phyloP scores from a whole-genome alignment of 768 basidiomycete genomes.

The Mycena pura region DNA sequence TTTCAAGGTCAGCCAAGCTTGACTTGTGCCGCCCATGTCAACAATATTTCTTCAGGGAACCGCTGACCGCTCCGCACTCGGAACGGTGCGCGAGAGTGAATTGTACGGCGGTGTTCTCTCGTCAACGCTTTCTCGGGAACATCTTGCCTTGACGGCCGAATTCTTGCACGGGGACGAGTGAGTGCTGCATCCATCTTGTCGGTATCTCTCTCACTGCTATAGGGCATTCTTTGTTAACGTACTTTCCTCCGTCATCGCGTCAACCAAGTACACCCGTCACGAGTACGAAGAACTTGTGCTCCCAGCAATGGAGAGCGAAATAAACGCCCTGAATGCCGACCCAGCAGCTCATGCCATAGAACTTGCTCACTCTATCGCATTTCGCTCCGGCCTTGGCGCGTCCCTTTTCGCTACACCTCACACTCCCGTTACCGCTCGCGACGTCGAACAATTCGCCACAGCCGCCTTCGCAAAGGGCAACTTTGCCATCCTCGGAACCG shows the following conservation, averaged over 20 bases:
- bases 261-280: conserved; percentile 81
- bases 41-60: conserved; percentile 67
- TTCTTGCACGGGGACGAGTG: conserved; percentile 96
- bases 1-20: conserved; percentile 83
- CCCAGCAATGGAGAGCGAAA: conserved; percentile 75
- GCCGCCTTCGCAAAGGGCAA: conserved; percentile 79
- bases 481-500: conserved; percentile 86
- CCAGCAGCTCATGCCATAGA: conserved; percentile 81
- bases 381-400: conserved; percentile 92
- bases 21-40: background rate
- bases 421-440: conserved; percentile 63
- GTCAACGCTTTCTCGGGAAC: conserved; percentile 83
- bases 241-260: conserved; percentile 83
- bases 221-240: conserved; percentile 92
- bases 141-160: conserved; percentile 92
- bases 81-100: conserved; percentile 91
- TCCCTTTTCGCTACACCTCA: conserved; percentile 86
- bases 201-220: background rate
- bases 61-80: conserved; percentile 83
- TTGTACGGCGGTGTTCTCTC: conserved; percentile 93
- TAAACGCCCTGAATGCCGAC: conserved; percentile 61
- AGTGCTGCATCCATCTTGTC: conserved; percentile 43
- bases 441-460: conserved; percentile 77
- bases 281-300: conserved; percentile 79
- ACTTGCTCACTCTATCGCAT: conserved; percentile 87